A percentile compares a stretch with the other conserved stretches of the same genome.
Conservation (phyloP, 768 basidiomycete species). For the Podaxis sp. region DNA sequence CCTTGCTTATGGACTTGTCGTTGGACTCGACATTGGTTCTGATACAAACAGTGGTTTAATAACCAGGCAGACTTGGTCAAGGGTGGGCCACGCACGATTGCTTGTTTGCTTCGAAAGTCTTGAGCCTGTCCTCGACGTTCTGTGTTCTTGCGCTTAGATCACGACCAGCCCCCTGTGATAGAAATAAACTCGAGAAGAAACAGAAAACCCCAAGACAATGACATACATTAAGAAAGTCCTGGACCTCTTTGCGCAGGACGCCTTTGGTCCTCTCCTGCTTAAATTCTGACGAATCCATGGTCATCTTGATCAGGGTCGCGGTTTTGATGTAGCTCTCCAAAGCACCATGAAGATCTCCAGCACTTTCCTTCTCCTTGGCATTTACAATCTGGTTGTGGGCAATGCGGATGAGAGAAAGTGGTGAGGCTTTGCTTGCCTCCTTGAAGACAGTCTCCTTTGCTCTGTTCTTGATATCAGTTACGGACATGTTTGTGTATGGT, state of each 20-base stretch:
- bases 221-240: conserved; percentile 62
- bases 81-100: conserved; percentile 23
- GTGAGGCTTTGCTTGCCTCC: conserved; percentile 53
- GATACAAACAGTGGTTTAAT: conserved; percentile 1
- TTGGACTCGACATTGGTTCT: conserved; percentile 15
- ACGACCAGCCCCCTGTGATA: conserved; percentile 28
- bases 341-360: conserved; percentile 59
- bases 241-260: conserved; percentile 56
- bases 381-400: conserved; percentile 53
- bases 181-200: conserved; percentile 8
- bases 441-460: conserved; percentile 43
- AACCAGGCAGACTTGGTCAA: not conserved
- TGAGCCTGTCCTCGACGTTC: conserved; percentile 43
- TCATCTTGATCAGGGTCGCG: conserved; percentile 51
- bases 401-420: conserved; percentile 54
- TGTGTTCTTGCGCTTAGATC: conserved; percentile 33
- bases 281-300: conserved; percentile 60
- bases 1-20: conserved; percentile 36
- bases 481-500: conserved; percentile 31
- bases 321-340: conserved; percentile 58
- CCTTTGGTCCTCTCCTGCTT: conserved; percentile 41
- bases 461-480: conserved; percentile 39
- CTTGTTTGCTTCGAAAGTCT: conserved; percentile 34
- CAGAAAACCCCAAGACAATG: conserved; percentile 7
- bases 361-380: conserved; percentile 49